Percentiles rank a stretch among this genome's conserved stretches.
Conservation (phyloP, 371 early-diverging fungal genomes). For the Lichtheimia hyalospora region DNA sequence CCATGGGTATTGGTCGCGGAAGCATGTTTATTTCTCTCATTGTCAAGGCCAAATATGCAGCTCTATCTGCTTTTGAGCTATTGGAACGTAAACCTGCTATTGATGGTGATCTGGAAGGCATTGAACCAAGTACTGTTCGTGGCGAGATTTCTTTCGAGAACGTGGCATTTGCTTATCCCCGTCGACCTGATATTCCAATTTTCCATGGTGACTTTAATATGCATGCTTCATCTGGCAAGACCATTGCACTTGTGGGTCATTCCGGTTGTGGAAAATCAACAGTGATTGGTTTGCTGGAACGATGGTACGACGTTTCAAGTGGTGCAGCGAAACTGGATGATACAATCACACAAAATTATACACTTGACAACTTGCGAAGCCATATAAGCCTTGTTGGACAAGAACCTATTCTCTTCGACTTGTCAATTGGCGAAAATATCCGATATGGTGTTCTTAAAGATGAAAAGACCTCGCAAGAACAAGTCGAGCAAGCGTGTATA, state of each 20-base stretch:
- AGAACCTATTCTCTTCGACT: conserved; percentile 69
- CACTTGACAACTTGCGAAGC: conserved; percentile 40
- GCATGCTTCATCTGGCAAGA: conserved; percentile 61
- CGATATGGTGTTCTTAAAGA: conserved; percentile 76
- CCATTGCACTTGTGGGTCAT: conserved; percentile 68
- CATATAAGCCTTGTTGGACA: conserved; percentile 57
- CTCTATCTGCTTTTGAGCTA: conserved; percentile 70
- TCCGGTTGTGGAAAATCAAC: conserved; percentile 61
- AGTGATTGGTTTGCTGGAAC: conserved; percentile 63
- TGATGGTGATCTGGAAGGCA: conserved; percentile 66
- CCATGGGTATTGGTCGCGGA: conserved; percentile 63
- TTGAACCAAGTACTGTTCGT: conserved; percentile 65
- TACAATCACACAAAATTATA: conserved; percentile 37
- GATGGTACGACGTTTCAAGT: conserved; percentile 69
- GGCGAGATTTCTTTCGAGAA: conserved; percentile 51
- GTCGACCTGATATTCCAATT: conserved; percentile 63
- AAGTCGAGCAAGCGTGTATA: conserved; percentile 58
- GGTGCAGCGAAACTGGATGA: conserved; percentile 43
- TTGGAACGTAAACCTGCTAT: conserved; percentile 75
- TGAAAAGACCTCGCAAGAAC: conserved; percentile 21
- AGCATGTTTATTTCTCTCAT: conserved; percentile 59
- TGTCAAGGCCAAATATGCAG: conserved; percentile 79
- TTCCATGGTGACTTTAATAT: conserved; percentile 76
- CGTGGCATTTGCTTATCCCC: conserved; percentile 57
- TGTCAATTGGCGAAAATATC: conserved; percentile 32